phyloP scores from a whole-genome alignment of 2,329 filamentous ascomycete species.

The Fusarium xylarioides region DNA sequence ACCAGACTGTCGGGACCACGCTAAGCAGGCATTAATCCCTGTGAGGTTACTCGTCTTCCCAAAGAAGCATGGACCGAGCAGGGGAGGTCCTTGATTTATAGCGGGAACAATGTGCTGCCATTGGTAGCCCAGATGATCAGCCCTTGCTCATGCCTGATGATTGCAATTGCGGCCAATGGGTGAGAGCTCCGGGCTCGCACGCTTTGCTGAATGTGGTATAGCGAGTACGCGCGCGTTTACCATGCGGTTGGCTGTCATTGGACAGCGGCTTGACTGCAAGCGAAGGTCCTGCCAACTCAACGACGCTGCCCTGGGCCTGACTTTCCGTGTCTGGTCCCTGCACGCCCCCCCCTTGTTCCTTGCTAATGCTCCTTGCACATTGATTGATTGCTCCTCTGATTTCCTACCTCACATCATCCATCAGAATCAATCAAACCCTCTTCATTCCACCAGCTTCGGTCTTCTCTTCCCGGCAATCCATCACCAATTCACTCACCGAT shows the following conservation, averaged over 20 bases:
- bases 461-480: constrained; percentile 17
- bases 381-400: constrained; percentile 8
- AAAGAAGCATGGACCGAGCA: constrained; percentile 12
- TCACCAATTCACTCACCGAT: constrained; percentile 9
- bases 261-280: constrained; percentile 44
- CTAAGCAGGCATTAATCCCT: constrained; percentile 40
- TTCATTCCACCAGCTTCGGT: constrained; percentile 6
- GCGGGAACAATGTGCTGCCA: not conserved
- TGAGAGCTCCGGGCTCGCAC: constrained; percentile 33
- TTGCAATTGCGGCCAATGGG: constrained; percentile 39
- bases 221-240: constrained; percentile 46
- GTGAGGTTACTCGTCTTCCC: constrained; percentile 12
- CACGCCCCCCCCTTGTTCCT: constrained; percentile 12
- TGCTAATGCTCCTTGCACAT: not conserved
- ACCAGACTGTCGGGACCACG: constrained; percentile 50
- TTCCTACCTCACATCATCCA: constrained; percentile 21
- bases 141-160: constrained; percentile 5
- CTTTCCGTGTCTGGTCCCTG: constrained; percentile 1
- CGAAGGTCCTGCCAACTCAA: constrained; percentile 46
- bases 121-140: constrained; percentile 29
- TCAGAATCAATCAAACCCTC: constrained; percentile 9
- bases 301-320: constrained; percentile 10
- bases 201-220: constrained; percentile 28
- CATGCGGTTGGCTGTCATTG: constrained; percentile 39
- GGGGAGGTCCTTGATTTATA: constrained; percentile 8